Percentiles rank a stretch among this genome's conserved stretches.
Conservation (phyloP, 2,329 filamentous ascomycete genomes). For the Colletotrichum echinochloae region DNA sequence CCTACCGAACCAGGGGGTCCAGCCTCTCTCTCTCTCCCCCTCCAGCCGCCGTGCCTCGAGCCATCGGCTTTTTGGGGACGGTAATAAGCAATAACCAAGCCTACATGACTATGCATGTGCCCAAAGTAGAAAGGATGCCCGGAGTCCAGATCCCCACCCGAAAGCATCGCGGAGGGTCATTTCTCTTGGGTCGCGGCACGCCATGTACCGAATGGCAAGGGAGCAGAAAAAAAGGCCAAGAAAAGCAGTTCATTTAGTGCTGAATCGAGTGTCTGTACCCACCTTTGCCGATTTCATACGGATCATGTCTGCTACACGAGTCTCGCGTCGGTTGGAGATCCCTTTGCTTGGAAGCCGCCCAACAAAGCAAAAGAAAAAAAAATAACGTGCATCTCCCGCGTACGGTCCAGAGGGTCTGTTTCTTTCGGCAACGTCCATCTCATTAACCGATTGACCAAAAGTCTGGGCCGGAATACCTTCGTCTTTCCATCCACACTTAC, state of each 20-base stretch:
- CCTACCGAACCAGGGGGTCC: too few species aligned
- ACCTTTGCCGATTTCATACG: too few species aligned
- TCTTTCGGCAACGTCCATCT: not conserved
- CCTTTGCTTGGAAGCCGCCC: not conserved
- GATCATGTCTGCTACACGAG: not conserved
- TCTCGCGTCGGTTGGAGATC: not conserved
- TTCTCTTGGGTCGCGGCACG: not conserved
- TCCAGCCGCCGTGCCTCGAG: not conserved
- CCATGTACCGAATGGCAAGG: not conserved
- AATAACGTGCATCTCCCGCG: not conserved
- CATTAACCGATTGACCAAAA: not conserved
- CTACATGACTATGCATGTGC: not conserved
- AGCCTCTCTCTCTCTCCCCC: too few species aligned
- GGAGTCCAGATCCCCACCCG: not conserved
- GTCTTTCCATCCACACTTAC: not conserved
- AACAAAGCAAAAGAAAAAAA: not conserved
- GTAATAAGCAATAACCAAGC: too few species aligned
- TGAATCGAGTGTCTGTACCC: not conserved
- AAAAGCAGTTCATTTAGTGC: not conserved
- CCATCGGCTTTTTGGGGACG: not conserved
- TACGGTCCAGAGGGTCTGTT: too few species aligned
- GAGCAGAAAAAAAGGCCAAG: not conserved
- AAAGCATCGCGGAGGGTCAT: conserved; percentile 6
- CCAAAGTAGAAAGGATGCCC: conserved; percentile 13
- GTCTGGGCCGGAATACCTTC: not conserved